Conservation (phyloP, 768 basidiomycete genomes). For the Leccinum incarnatum region DNA sequence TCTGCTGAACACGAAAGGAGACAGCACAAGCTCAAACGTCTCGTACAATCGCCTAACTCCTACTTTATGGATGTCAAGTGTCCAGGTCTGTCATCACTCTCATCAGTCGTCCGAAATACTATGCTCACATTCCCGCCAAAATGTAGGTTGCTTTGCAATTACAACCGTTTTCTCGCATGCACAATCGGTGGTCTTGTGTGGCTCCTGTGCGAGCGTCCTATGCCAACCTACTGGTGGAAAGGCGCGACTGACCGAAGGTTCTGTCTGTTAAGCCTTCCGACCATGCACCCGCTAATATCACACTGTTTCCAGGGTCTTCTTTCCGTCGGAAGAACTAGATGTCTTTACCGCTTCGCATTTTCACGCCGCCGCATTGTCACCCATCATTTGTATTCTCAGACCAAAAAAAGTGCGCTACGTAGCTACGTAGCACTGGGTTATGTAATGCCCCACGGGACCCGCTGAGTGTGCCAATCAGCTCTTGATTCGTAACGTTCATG, state of each 20-base stretch:
- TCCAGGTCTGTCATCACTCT: conserved; percentile 61
- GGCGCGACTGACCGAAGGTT: conserved; percentile 97
- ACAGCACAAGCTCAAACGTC: conserved; percentile 98
- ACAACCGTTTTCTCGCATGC: conserved; percentile 99
- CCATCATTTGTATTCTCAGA: conserved; percentile 2
- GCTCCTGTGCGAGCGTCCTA: conserved; percentile 87
- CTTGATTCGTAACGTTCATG: conserved; percentile 25
- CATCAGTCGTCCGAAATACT: neutral
- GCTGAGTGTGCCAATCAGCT: neutral
- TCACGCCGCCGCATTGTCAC: conserved; percentile 2
- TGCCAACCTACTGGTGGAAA: conserved; percentile 99
- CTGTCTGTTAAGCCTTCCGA: conserved; percentile 28
- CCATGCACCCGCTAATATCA: conserved; percentile 8
- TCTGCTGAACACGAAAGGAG: conserved; percentile 80
- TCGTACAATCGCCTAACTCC: conserved; percentile 97
- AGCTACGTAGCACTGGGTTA: conserved; percentile 1
- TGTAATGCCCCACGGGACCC: conserved; percentile 4
- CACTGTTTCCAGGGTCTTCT: conserved; percentile 71
- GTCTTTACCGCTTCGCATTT: neutral
- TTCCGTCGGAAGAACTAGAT: conserved; percentile 93
- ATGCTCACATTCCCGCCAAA: neutral
- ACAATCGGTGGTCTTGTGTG: conserved; percentile 94
- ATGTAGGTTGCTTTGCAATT: conserved; percentile 89
- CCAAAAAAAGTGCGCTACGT: conserved; percentile 12
- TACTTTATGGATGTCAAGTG: conserved; percentile 99